Evolutionary conservation across 176 grass and related monocot species (phyloP), one percentile per base, ranked within the genome.

Genomic region (Musa troglodytarum): DNA sequence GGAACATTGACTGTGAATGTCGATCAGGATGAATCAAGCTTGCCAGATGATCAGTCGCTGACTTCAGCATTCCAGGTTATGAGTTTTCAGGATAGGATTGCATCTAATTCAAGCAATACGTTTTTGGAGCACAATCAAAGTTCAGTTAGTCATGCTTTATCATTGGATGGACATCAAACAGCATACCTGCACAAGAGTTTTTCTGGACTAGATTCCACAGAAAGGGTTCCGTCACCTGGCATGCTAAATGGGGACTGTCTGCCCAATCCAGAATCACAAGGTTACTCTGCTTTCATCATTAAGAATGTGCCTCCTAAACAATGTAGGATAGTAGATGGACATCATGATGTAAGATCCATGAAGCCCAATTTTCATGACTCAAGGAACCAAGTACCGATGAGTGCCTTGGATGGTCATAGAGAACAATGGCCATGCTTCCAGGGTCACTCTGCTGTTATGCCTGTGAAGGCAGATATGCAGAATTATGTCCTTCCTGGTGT

Each of bases 21-120:
- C 49, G 63, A 82, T 54, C 76, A 72, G 2, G 71, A 34, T 14
- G 57, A 10, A 53, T 21, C 63, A 11, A 50, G 24, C 66, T 58
- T 91, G 57, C 78, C 79, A 8, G 82, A 93, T 6, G 84, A 93
- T 9, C 81, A 87, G 56, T 70, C 78, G 0, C 43, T 98, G 25
- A 19, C 76, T 74, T 82, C 64, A 54, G 86, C 86, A 72, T 80
- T 93, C 74, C 63, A 74, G 28, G 83, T 78, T 67, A 56, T 91
- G 69, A 76, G 24, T 51, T 82, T 91, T 2, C 81, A 63, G 52
- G 79, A 88, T 26, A 7, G 19, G 4, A 59, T 62, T 62, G 16
- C 70, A 25, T 16, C 11, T 14, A 28, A 55, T 43, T 49, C 58
- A 9, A 1, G 49, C 68, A n/a, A 54, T 64, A 66, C 49, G 11